These are phyloP conservation scores for Zancudomyces culisetae DNA, from an alignment of 371 early-diverging fungal species.

Conservation along the genomic window DNA sequence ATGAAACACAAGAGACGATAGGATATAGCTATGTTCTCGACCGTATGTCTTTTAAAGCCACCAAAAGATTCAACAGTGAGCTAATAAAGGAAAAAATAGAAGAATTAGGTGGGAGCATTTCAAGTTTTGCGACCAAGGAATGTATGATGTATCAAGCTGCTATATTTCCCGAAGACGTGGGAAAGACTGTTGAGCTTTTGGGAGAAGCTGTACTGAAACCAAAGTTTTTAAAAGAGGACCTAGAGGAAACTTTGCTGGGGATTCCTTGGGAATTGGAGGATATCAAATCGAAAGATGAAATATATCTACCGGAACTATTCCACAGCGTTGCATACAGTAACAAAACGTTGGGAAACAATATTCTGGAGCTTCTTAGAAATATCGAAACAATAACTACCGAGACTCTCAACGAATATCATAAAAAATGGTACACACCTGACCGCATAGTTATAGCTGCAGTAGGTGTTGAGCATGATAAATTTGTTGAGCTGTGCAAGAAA, in stretches of 20 bases:
- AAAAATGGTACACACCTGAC: slow-evolving; percentile 70
- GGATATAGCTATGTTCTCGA: slow-evolving; percentile 76
- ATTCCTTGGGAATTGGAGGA: slow-evolving; percentile 74
- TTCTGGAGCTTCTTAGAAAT: slow-evolving; percentile 49
- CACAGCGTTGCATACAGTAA: slow-evolving; percentile 66
- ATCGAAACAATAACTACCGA: slow-evolving; percentile 46
- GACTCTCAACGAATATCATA: slow-evolving; percentile 42
- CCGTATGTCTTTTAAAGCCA: slow-evolving; percentile 77
- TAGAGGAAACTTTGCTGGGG: slow-evolving; percentile 60
- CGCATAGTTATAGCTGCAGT: slow-evolving; percentile 78
- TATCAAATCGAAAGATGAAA: slow-evolving; percentile 61
- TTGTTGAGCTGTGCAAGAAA: slow-evolving; percentile 36
- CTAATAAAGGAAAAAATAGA: slow-evolving; percentile 62
- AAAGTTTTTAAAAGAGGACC: slow-evolving; percentile 41
- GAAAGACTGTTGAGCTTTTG: slow-evolving; percentile 46
- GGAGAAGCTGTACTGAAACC: slow-evolving; percentile 66
- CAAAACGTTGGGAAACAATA: slow-evolving; percentile 67
- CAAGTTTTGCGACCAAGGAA: slow-evolving; percentile 79
- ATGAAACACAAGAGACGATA: slow-evolving; percentile 46
- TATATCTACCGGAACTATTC: slow-evolving; percentile 66
- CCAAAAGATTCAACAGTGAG: slow-evolving; percentile 36
- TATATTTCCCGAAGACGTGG: slow-evolving; percentile 65
- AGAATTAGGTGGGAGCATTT: slow-evolving; percentile 71
- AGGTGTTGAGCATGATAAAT: slow-evolving; percentile 65
- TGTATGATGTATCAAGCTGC: slow-evolving; percentile 85